phyloP scores from a whole-genome alignment of 164 flowering plant genomes.

The Platanus orientalis region DNA sequence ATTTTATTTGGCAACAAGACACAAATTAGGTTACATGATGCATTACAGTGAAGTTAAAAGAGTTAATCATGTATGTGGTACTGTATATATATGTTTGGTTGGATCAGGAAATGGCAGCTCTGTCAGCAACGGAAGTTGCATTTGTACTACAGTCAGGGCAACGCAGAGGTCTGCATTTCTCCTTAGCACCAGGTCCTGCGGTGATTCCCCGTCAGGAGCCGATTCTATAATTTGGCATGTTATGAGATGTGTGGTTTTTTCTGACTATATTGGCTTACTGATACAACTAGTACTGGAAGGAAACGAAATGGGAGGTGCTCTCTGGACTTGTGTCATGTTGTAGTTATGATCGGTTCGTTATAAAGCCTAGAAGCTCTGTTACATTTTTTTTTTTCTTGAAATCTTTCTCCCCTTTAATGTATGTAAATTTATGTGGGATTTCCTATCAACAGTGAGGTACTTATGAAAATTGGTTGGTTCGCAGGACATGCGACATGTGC shows the following conservation, averaged over 20 bases:
- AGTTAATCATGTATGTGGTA: background rate
- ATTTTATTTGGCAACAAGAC: background rate
- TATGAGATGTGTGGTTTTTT: background rate
- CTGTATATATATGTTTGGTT: background rate
- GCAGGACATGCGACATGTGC: background rate
- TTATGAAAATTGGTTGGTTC: background rate
- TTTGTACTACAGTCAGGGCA: slow-evolving; percentile 77
- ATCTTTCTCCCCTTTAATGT: background rate
- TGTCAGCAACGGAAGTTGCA: slow-evolving; percentile 89
- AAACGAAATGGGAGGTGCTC: background rate
- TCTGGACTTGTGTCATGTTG: background rate
- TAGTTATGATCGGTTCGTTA: background rate
- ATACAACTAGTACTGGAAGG: background rate
- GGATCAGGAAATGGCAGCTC: slow-evolving; percentile 69
- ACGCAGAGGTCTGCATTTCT: slow-evolving; percentile 60
- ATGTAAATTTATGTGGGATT: background rate
- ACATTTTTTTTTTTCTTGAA: slow-evolving; percentile 12
- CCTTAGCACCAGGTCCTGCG: slow-evolving; percentile 46
- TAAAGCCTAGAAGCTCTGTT: slow-evolving; percentile 1
- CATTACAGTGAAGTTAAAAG: background rate
- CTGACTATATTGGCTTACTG: background rate
- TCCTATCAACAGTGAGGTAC: background rate
- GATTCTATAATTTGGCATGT: slow-evolving; percentile 15
- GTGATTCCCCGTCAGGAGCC: slow-evolving; percentile 37
- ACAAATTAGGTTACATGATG: background rate